Evolutionary conservation across 2,329 filamentous ascomycete genomes (phyloP).

Genomic region (Akanthomyces lecanii): DNA sequence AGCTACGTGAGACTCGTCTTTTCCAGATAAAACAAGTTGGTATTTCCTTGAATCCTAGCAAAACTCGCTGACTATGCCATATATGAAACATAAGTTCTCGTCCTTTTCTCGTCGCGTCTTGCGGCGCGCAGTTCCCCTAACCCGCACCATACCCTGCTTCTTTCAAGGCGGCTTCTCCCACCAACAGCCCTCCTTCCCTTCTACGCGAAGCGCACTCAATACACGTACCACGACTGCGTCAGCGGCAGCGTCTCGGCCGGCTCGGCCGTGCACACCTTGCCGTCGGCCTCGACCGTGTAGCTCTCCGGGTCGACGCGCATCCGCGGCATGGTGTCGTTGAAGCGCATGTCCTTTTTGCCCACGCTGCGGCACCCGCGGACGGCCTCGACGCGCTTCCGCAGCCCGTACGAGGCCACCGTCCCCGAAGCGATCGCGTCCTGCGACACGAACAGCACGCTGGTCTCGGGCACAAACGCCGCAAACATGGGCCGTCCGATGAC

Average conservation of each 20-base stretch:
- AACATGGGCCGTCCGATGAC: constrained; percentile 85
- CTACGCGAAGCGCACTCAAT: constrained; percentile 39
- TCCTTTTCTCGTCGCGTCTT: background rate
- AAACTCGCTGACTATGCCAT: constrained; percentile 2
- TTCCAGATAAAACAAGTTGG: background rate
- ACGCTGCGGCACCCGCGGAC: constrained; percentile 73
- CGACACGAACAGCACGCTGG: constrained; percentile 80
- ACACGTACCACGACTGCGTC: constrained; percentile 74
- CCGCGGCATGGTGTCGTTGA: constrained; percentile 74
- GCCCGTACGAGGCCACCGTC: constrained; percentile 63
- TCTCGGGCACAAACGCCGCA: constrained; percentile 67
- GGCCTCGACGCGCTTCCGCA: constrained; percentile 75
- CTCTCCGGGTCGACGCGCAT: constrained; percentile 92
- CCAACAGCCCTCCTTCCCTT: background rate
- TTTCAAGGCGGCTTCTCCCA: too few species aligned
- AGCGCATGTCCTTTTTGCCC: constrained; percentile 85
- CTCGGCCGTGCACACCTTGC: constrained; percentile 66
- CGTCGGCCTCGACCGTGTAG: constrained; percentile 85
- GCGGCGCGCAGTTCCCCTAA: background rate
- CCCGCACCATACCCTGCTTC: too few species aligned
- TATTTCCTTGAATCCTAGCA: background rate
- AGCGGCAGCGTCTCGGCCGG: constrained; percentile 68
- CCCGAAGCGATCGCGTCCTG: constrained; percentile 65
- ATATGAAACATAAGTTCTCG: background rate
- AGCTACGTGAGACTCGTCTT: too few species aligned